Base-by-base conservation (phyloP, 371 early-diverging fungal species). In the Mortierella polycephala region DNA sequence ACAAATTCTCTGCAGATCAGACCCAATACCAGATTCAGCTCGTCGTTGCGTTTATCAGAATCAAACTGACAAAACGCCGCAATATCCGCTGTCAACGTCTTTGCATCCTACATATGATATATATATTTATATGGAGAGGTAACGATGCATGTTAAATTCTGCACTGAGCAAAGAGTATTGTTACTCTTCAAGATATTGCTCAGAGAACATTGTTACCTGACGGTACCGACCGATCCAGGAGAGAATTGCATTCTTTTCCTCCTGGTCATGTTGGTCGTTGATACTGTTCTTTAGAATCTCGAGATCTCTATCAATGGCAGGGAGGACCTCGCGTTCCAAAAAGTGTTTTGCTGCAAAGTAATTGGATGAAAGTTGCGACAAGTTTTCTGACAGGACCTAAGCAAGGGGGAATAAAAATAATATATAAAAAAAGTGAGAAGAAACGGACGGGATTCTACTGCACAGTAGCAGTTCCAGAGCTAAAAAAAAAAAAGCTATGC, bases 301-400 rank as follows among this genome's bases (percentile, higher is more conserved):
- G 40, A 92, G 71, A 69, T 92, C 92, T 8, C 74, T 74, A 40
- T 85, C 80, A 7, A 94, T 82, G 1, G 86, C 87, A 37, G 93
- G 92, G 21, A 86, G 76, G 30, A 93, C 88, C 57, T 89, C 88
- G 2, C 82, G 83, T 30, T 85, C 72, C 18, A 92, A 65, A 79
- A 89, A 94, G 75, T 92, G 89, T 51, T 84, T 83, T 20, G 92
- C 87, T 9, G 94, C 92, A 81, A 91, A 91, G 62, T 86, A 85
- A 68, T 92, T 91, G 42, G 88, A 82, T 0, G 91, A 85, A 45
- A 92, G 74, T 11, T 89, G 85, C 2, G 86, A 66, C 44, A 93
- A 60, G 63, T 93, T 93, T 56, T 91, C 89, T 9, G 92, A 86
- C 5, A 94, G 71, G 41, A 89, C 83, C 68, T 68, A 16, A 0